Conservation (phyloP, 2,329 filamentous ascomycete genomes). For the Fusarium humuli region DNA sequence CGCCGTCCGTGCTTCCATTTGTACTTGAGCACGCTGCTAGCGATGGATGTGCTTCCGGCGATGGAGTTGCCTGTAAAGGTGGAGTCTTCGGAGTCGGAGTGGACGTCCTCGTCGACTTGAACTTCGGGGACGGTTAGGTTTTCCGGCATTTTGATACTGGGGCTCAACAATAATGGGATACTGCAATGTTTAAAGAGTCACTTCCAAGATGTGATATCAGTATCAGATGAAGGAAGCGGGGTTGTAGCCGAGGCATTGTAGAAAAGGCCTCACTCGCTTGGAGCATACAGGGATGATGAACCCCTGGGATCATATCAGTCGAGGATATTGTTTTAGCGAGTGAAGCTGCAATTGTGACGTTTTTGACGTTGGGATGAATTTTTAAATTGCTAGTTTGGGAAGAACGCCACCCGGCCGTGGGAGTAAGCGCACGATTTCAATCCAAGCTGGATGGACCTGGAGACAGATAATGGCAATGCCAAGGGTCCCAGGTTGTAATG, state of each 20-base stretch:
- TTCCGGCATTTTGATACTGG: no score
- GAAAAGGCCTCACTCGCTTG: conserved; percentile 1
- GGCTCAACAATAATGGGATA: no score
- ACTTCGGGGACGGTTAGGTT: conserved; percentile 12
- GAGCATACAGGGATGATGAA: neutral
- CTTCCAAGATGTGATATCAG: neutral
- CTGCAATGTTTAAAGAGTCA: no score
- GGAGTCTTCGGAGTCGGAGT: conserved; percentile 4
- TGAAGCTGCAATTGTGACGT: rapidly evolving
- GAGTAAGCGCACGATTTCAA: neutral
- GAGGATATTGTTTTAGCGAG: neutral
- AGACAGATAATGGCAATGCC: no score
- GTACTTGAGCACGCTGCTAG: conserved; percentile 27
- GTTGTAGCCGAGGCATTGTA: neutral
- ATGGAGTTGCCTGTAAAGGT: neutral
- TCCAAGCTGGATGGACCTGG: no score
- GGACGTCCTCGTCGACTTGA: conserved; percentile 16
- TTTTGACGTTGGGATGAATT: rapidly evolving
- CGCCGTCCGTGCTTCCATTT: conserved; percentile 54
- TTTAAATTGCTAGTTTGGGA: rapidly evolving
- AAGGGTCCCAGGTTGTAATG: no score
- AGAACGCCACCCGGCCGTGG: rapidly evolving
- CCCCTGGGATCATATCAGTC: no score
- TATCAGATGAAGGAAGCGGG: neutral
- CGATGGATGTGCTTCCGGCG: conserved; percentile 2